Percentiles rank a stretch among this genome's conserved stretches.
Evolutionary conservation across 2,329 filamentous ascomycete species (phyloP).

Genomic region (Ascochyta pisi): DNA sequence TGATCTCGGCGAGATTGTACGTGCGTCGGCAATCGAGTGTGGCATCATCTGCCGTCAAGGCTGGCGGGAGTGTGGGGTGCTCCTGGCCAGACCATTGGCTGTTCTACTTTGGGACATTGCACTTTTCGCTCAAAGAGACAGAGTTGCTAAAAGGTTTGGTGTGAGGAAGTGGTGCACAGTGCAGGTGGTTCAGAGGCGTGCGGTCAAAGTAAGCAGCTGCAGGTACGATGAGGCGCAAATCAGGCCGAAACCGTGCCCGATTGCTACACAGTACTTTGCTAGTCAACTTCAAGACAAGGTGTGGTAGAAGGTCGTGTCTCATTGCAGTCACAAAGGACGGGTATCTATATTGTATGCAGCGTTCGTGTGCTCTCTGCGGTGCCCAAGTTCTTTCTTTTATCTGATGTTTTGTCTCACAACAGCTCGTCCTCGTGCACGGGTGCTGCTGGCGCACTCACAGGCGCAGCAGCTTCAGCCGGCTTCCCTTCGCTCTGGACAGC

Average conservation of each 20-base stretch:
- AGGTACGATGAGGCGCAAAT: not conserved
- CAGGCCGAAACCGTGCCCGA: not conserved
- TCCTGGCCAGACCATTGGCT: not conserved
- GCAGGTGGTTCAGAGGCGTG: not conserved
- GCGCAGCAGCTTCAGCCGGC: slow-evolving; percentile 16
- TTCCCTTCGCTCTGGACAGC: slow-evolving; percentile 17
- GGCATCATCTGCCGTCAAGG: slow-evolving; percentile 9
- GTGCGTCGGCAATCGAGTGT: slow-evolving; percentile 7
- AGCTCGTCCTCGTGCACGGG: slow-evolving; percentile 35
- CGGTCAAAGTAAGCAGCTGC: not conserved
- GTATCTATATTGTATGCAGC: slow-evolving; percentile 13
- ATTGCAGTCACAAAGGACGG: slow-evolving; percentile 17
- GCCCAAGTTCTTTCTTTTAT: not conserved
- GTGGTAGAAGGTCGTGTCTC: slow-evolving; percentile 7
- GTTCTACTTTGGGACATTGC: not conserved
- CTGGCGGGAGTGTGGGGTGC: not conserved
- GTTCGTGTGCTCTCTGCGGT: not conserved
- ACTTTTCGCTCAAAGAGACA: no score
- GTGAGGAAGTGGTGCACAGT: not conserved
- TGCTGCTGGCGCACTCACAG: not conserved
- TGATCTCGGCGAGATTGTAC: slow-evolving; percentile 12
- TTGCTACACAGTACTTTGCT: not conserved
- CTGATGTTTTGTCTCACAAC: slow-evolving; percentile 23
- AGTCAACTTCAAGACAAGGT: not conserved
- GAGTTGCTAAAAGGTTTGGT: not conserved